Evolutionary conservation across 2,329 filamentous ascomycete genomes (phyloP).

Genomic region (Biscogniauxia sp.): DNA sequence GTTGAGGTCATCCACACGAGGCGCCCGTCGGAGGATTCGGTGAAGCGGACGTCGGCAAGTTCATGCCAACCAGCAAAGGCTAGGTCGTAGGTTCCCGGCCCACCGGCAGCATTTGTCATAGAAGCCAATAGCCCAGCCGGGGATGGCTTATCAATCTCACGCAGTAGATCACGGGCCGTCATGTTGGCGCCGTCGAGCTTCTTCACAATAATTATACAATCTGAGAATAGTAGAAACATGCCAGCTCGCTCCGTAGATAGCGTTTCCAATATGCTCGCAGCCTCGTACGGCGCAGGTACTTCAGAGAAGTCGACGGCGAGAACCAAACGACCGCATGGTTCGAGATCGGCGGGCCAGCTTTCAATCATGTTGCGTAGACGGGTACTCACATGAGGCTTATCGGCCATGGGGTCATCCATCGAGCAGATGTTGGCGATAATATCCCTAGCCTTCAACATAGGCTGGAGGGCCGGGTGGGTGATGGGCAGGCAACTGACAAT

Average conservation of each 20-base stretch:
- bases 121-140: constrained; percentile 60
- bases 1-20: constrained; percentile 67
- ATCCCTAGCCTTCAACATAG: constrained; percentile 84
- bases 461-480: constrained; percentile 78
- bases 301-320: constrained; percentile 79
- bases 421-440: constrained; percentile 96
- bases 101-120: constrained; percentile 62
- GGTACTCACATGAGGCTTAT: constrained; percentile 71
- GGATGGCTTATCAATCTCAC: constrained; percentile 81
- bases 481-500: constrained; percentile 84
- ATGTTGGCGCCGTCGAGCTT: constrained; percentile 63
- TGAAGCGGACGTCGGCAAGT: constrained; percentile 69
- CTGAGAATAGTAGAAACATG: constrained; percentile 81
- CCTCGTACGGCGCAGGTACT: constrained; percentile 67
- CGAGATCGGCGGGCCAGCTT: constrained; percentile 70
- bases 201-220: constrained; percentile 73
- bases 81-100: constrained; percentile 65
- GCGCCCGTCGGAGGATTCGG: constrained; percentile 63
- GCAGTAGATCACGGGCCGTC: constrained; percentile 73
- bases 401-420: constrained; percentile 69
- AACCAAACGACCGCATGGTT: constrained; percentile 75
- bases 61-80: constrained; percentile 71
- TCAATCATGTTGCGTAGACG: constrained; percentile 75
- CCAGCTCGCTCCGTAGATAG: constrained; percentile 53
- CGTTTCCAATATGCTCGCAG: constrained; percentile 38